phyloP scores from a whole-genome alignment of 2,329 filamentous ascomycete genomes.

The Aspergillus fumigatiaffinis region DNA sequence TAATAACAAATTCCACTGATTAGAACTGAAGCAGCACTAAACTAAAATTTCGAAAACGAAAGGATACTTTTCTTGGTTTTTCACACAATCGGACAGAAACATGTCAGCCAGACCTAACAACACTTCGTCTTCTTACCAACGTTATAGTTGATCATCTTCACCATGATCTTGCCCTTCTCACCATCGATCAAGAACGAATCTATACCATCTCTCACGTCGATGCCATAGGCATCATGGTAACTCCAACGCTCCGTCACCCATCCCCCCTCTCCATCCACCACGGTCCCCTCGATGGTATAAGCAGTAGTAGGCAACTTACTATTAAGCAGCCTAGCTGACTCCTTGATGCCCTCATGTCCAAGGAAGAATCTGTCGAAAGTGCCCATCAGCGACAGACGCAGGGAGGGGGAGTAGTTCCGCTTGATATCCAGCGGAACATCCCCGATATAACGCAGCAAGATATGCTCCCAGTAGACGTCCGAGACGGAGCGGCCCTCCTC shows the following conservation, averaged over 20 bases:
- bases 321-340: constrained; percentile 7
- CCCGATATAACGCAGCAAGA: constrained; percentile 10
- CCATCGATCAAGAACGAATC: constrained; percentile 7
- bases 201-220: constrained; percentile 6
- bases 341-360: constrained; percentile 3
- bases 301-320: constrained; percentile 4
- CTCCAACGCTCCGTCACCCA: constrained; percentile 10
- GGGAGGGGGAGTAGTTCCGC: constrained; percentile 5
- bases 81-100: no score
- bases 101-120: no score
- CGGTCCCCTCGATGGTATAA: constrained; percentile 5
- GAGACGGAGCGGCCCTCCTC: constrained; percentile 1
- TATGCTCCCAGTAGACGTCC: constrained; percentile 11
- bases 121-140: background rate
- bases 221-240: background rate
- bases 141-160: constrained; percentile 8
- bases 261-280: background rate
- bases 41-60: no score
- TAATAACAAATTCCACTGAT: no score
- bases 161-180: constrained; percentile 3
- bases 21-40: no score
- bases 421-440: constrained; percentile 5
- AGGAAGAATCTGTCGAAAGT: constrained; percentile 5
- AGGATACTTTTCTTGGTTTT: no score
- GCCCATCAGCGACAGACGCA: constrained; percentile 4